Conservation (phyloP, 139 green algal genomes). For the Dunaliella primolecta region DNA sequence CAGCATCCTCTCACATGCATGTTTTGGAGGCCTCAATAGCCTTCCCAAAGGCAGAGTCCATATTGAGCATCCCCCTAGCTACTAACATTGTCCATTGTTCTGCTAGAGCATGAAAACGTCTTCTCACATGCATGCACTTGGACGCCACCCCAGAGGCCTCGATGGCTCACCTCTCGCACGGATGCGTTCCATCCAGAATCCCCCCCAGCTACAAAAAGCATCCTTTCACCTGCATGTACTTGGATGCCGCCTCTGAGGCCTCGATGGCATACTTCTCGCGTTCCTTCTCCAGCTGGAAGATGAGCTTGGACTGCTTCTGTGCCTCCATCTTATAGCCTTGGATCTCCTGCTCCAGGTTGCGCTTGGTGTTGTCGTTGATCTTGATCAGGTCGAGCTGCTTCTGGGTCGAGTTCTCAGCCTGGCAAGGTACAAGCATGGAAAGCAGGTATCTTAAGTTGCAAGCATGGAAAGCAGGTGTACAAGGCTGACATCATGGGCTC, state of each 20-base stretch:
- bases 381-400: constrained; percentile 83
- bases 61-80: too few species aligned
- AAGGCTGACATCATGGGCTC: too few species aligned
- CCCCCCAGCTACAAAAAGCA: too few species aligned
- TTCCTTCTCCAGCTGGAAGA: constrained; percentile 79
- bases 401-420: constrained; percentile 77
- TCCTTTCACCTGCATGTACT: constrained; percentile 61
- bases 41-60: too few species aligned
- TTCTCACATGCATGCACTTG: constrained; percentile 66
- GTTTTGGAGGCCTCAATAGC: too few species aligned
- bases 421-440: too few species aligned
- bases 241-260: constrained; percentile 65
- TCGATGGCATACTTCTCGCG: constrained; percentile 76
- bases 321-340: constrained; percentile 75
- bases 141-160: constrained; percentile 69
- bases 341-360: constrained; percentile 87
- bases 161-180: constrained; percentile 70
- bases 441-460: too few species aligned
- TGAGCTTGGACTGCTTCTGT: constrained; percentile 64
- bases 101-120: too few species aligned
- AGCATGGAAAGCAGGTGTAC: background rate
- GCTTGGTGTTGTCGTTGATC: constrained; percentile 82
- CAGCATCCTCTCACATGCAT: too few species aligned
- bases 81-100: too few species aligned
- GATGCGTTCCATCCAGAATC: too few species aligned